phyloP scores from a whole-genome alignment of 2,329 filamentous ascomycete species.

The Scytalidium lignicola region DNA sequence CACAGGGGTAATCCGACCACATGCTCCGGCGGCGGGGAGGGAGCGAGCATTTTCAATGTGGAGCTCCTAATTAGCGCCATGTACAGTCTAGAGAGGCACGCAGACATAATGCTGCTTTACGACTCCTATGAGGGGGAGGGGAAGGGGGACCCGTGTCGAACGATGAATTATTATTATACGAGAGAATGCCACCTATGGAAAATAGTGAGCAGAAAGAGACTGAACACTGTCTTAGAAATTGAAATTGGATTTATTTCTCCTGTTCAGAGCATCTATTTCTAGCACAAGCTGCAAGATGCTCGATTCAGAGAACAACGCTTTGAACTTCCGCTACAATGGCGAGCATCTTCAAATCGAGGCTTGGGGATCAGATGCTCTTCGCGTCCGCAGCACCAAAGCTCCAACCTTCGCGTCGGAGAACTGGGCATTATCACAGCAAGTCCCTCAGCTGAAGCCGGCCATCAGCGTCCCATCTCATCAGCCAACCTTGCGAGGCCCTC shows the following conservation, averaged over 20 bases:
- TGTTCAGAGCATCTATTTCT: not conserved
- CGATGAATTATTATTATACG: not conserved
- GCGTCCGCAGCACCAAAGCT: slow-evolving; percentile 40
- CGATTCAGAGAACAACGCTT: slow-evolving; percentile 16
- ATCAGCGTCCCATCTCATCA: not conserved
- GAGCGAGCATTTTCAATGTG: not conserved
- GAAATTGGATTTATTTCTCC: not conserved
- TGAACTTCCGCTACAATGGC: slow-evolving; percentile 33
- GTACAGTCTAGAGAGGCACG: too few relatives aligned
- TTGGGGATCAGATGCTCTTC: slow-evolving; percentile 43
- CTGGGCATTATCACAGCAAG: slow-evolving; percentile 9
- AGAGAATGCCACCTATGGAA: not conserved
- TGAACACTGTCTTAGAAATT: not conserved
- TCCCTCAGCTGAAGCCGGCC: slow-evolving; percentile 13
- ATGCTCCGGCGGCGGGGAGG: not conserved
- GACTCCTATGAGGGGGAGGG: too few relatives aligned
- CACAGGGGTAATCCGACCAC: not conserved
- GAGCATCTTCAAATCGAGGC: slow-evolving; percentile 43
- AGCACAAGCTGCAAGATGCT: slow-evolving; percentile 16
- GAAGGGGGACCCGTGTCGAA: not conserved
- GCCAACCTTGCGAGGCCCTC: not conserved
- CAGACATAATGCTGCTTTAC: too few relatives aligned
- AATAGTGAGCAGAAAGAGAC: not conserved
- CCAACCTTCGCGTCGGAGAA: slow-evolving; percentile 25
- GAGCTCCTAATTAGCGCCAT: not conserved